Evolutionary conservation across 352 stramenopile species (phyloP).

Genomic region (Phytophthora sp.): DNA sequence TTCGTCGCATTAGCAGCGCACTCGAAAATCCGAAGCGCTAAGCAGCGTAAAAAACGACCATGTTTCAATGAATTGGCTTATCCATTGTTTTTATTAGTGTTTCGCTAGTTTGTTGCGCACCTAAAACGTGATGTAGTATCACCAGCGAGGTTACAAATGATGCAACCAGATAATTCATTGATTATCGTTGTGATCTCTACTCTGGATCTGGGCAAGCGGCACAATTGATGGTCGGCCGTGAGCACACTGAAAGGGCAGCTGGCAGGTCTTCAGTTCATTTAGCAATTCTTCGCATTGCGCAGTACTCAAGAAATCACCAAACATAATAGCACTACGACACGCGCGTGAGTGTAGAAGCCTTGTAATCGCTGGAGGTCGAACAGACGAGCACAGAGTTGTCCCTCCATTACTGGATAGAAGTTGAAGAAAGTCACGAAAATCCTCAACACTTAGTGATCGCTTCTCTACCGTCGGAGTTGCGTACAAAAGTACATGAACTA

Average conservation of each 20-base stretch:
- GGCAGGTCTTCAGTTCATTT: slow-evolving; percentile 68
- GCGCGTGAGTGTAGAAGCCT: slow-evolving; percentile 87
- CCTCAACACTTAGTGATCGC: slow-evolving; percentile 58
- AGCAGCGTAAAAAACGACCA: background rate
- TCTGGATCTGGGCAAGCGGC: slow-evolving; percentile 76
- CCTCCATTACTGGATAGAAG: slow-evolving; percentile 43
- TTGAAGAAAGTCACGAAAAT: slow-evolving; percentile 90
- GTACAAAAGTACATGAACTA: slow-evolving; percentile 34
- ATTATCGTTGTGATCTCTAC: background rate
- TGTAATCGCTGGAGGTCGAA: slow-evolving; percentile 80
- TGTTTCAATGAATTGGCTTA: too few relatives aligned
- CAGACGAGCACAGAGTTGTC: slow-evolving; percentile 24
- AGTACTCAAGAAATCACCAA: slow-evolving; percentile 85
- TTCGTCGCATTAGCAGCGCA: slow-evolving; percentile 69
- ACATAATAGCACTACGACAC: slow-evolving; percentile 94
- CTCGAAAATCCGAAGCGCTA: slow-evolving; percentile 42
- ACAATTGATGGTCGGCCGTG: slow-evolving; percentile 91
- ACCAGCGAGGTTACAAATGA: too few relatives aligned
- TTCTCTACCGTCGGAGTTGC: slow-evolving; percentile 76
- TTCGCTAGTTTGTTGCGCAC: too few relatives aligned
- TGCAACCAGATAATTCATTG: background rate
- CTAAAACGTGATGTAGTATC: too few relatives aligned
- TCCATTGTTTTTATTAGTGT: too few relatives aligned
- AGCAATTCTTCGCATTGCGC: slow-evolving; percentile 79
- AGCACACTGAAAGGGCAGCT: slow-evolving; percentile 91